phyloP scores from a whole-genome alignment of 2,329 filamentous ascomycete species.

The Passalora sequoiae region DNA sequence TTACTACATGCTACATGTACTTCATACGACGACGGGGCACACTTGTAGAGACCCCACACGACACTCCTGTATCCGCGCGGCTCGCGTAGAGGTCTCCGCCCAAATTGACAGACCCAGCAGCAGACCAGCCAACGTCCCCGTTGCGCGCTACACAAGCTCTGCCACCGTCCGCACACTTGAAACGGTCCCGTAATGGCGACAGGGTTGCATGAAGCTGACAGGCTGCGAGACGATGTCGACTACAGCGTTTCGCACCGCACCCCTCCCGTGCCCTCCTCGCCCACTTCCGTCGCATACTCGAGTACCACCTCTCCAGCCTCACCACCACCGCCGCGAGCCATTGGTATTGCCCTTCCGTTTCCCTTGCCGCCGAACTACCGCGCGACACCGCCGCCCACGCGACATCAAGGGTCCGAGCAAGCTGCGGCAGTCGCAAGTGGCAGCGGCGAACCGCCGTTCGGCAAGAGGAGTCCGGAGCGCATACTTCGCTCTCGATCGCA shows the following conservation, averaged over 20 bases:
- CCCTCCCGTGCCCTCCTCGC: conserved; percentile 10
- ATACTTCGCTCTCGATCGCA: too few species aligned
- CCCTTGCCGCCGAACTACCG: too few species aligned
- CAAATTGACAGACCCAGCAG: not conserved
- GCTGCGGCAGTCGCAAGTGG: conserved; percentile 1
- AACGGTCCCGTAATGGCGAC: conserved; percentile 17
- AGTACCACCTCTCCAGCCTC: conserved; percentile 2
- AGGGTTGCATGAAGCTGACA: conserved; percentile 14
- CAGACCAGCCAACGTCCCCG: too few species aligned
- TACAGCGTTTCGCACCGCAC: conserved; percentile 22
- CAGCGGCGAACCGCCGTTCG: too few species aligned
- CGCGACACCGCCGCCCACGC: not conserved
- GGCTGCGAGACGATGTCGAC: conserved; percentile 20
- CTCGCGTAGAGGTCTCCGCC: not conserved
- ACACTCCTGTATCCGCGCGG: not conserved
- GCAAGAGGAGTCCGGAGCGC: too few species aligned
- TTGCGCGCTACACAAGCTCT: not conserved
- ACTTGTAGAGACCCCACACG: not conserved
- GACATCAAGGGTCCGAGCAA: conserved; percentile 1
- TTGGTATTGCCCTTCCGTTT: conserved; percentile 4
- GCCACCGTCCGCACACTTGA: not conserved
- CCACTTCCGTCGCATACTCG: conserved; percentile 3
- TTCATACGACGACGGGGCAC: not conserved
- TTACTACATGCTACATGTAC: too few species aligned
- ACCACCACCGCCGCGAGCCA: conserved; percentile 5